These are phyloP conservation scores for Phytophthora pseudosyringae DNA, from an alignment of 352 stramenopile genomes.

Conservation along the genomic window DNA sequence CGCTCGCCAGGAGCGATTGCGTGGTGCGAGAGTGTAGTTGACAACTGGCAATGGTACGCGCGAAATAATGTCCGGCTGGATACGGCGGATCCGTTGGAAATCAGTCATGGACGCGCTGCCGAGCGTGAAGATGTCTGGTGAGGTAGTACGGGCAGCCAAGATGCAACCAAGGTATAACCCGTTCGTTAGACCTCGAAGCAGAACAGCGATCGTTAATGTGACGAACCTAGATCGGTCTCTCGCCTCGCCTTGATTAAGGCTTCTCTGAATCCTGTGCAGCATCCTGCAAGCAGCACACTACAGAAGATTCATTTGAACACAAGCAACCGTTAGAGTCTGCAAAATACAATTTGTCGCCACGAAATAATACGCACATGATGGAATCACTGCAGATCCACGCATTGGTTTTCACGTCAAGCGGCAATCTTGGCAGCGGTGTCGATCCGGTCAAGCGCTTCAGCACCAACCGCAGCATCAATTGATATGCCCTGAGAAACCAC, in stretches of 20 bases:
- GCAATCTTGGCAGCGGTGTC: conserved; percentile 52
- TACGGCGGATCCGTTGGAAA: conserved; percentile 62
- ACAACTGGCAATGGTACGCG: conserved; percentile 68
- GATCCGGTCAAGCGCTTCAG: conserved; percentile 55
- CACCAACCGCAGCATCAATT: conserved; percentile 64
- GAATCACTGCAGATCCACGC: conserved; percentile 83
- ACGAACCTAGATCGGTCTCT: conserved; percentile 57
- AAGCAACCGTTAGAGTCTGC: too few species aligned
- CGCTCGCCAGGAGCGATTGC: conserved; percentile 49
- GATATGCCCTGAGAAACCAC: conserved; percentile 47
- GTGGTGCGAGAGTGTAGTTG: conserved; percentile 64
- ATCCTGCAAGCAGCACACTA: conserved; percentile 71
- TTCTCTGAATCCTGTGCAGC: conserved; percentile 55
- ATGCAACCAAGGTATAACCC: neutral
- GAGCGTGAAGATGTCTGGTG: conserved; percentile 69
- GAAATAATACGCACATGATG: conserved; percentile 57
- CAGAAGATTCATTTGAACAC: too few species aligned
- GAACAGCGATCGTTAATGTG: neutral
- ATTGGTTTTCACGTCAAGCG: conserved; percentile 57
- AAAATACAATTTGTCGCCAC: neutral
- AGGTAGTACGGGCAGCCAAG: conserved; percentile 4
- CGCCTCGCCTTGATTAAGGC: conserved; percentile 53
- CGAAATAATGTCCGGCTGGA: conserved; percentile 47
- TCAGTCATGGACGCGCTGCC: conserved; percentile 78
- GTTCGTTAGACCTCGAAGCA: neutral